These are phyloP conservation scores for Betula pendula DNA, from an alignment of 306 rosid species.

Conservation along the genomic window DNA sequence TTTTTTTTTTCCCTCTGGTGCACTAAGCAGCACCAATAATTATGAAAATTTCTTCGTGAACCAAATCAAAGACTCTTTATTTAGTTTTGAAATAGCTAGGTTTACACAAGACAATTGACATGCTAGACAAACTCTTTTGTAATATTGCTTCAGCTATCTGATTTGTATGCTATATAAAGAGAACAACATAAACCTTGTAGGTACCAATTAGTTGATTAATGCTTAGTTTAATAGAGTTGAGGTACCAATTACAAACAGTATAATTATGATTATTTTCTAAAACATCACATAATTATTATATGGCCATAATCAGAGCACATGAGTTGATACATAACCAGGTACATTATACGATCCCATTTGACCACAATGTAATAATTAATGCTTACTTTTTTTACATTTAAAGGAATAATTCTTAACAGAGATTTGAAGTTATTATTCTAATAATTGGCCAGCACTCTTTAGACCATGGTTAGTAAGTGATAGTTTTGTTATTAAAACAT, in stretches of 20 bases:
- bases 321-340: too few species aligned
- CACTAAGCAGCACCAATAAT: not conserved
- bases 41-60: not conserved
- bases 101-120: not conserved
- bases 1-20: not conserved
- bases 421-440: not conserved
- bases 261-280: too few species aligned
- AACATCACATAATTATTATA: too few species aligned
- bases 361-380: too few species aligned
- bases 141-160: not conserved
- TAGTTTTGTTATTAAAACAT: not conserved
- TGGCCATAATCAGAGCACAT: too few species aligned
- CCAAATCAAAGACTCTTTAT: not conserved
- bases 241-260: not conserved
- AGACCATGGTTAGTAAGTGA: not conserved
- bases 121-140: not conserved
- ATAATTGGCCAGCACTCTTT: not conserved
- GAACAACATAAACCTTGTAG: not conserved
- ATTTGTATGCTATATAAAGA: not conserved
- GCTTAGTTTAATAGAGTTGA: not conserved
- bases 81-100: not conserved
- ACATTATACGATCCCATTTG: too few species aligned
- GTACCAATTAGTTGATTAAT: not conserved
- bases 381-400: not conserved
- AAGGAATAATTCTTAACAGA: not conserved